Evolutionary conservation across 768 basidiomycete species (phyloP).

Genomic region (Leucocoprinus birnbaumii): DNA sequence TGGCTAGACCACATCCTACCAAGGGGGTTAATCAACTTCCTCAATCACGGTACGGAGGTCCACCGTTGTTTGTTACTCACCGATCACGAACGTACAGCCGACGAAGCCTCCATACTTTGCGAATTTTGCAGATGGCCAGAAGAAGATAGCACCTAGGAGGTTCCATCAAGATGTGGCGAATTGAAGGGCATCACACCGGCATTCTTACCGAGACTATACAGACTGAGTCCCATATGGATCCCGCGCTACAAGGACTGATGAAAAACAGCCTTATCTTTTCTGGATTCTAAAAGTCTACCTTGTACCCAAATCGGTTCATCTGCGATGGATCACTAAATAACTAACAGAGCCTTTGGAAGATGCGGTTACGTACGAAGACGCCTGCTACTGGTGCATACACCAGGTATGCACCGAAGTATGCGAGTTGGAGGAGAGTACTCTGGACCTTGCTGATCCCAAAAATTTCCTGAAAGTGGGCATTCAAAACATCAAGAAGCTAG

Average conservation of each 20-base stretch:
- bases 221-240: constrained; percentile 56
- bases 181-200: not conserved
- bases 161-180: not conserved
- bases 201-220: constrained; percentile 52
- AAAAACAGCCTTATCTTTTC: not conserved
- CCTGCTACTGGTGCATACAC: constrained; percentile 59
- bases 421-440: constrained; percentile 72
- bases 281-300: constrained; percentile 29
- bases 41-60: not conserved
- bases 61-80: constrained; percentile 24
- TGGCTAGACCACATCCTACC: constrained; percentile 60
- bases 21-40: constrained; percentile 10
- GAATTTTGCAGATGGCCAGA: constrained; percentile 75
- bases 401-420: constrained; percentile 70
- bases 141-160: constrained; percentile 62
- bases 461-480: constrained; percentile 71
- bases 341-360: not conserved
- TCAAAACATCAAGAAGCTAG: constrained; percentile 64
- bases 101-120: constrained; percentile 71
- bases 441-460: constrained; percentile 67
- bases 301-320: constrained; percentile 68
- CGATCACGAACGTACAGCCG: constrained; percentile 69
- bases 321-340: constrained; percentile 16
- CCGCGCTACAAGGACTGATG: constrained; percentile 32
- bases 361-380: constrained; percentile 42